Conservation (phyloP, 768 basidiomycete genomes). For the Podaxis mareebaensis region DNA sequence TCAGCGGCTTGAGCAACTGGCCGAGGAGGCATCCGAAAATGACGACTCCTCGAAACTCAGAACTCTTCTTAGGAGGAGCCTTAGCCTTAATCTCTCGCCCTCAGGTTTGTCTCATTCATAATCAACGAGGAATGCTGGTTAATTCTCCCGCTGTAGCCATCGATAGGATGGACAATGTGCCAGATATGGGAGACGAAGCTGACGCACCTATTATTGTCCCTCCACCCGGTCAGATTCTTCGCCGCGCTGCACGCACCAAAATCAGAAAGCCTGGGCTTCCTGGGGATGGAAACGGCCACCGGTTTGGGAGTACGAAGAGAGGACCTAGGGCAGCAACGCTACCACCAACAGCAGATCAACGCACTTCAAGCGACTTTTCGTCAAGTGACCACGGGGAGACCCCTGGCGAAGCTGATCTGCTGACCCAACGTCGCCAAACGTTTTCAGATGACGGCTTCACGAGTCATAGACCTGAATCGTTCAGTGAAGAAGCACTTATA, state of each 20-base stretch:
- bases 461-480: constrained; percentile 62
- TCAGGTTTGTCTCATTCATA: constrained; percentile 61
- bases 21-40: constrained; percentile 83
- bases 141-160: constrained; percentile 44
- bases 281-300: constrained; percentile 81
- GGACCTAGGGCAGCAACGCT: constrained; percentile 30
- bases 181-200: constrained; percentile 73
- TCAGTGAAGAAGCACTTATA: constrained; percentile 79
- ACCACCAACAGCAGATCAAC: constrained; percentile 39
- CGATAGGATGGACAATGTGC: constrained; percentile 66
- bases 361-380: constrained; percentile 71
- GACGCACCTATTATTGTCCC: constrained; percentile 92
- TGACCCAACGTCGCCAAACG: constrained; percentile 37
- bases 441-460: constrained; percentile 48
- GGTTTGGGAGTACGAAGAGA: constrained; percentile 61
- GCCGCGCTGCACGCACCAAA: constrained; percentile 91
- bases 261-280: constrained; percentile 83
- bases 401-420: constrained; percentile 27
- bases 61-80: constrained; percentile 78
- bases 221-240: constrained; percentile 85
- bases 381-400: constrained; percentile 69
- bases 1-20: constrained; percentile 91
- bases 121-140: constrained; percentile 12
- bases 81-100: constrained; percentile 84
- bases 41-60: constrained; percentile 82